These are phyloP conservation scores for Botrytis paeoniae DNA, from an alignment of 2,329 filamentous ascomycete genomes.

Conservation along the genomic window DNA sequence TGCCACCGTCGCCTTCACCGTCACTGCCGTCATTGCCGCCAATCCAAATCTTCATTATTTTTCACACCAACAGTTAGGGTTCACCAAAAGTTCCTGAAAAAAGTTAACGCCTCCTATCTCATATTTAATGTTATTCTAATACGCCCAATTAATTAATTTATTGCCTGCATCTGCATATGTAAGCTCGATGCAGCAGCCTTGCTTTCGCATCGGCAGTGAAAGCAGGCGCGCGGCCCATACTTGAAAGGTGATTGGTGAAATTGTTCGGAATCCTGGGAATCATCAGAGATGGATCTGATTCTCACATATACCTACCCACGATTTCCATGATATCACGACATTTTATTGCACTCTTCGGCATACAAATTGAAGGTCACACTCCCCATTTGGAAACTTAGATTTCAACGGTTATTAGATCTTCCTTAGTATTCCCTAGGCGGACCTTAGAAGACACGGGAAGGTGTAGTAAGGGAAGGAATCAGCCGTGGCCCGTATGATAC, in stretches of 20 bases:
- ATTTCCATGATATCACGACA: not conserved
- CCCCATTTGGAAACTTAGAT: not conserved
- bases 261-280: not conserved
- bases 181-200: conserved; percentile 2
- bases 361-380: not conserved
- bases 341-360: not conserved
- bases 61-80: not conserved
- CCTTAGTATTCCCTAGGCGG: not conserved
- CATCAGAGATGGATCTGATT: not conserved
- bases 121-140: not conserved
- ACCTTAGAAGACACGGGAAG: not conserved
- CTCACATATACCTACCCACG: not conserved
- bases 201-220: conserved; percentile 14
- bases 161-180: conserved; percentile 8
- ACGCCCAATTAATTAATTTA: conserved; percentile 8
- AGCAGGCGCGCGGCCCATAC: conserved; percentile 5
- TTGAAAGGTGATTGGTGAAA: not conserved
- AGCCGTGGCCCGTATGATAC: not conserved
- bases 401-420: not conserved
- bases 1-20: not conserved
- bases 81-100: not conserved
- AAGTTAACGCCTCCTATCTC: conserved; percentile 11
- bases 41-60: not conserved
- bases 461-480: not conserved
- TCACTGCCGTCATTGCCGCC: not conserved